Evolutionary conservation across 495 filamentous ascomycete species (phyloP).

Genomic region (Articulospora tetracladia): DNA sequence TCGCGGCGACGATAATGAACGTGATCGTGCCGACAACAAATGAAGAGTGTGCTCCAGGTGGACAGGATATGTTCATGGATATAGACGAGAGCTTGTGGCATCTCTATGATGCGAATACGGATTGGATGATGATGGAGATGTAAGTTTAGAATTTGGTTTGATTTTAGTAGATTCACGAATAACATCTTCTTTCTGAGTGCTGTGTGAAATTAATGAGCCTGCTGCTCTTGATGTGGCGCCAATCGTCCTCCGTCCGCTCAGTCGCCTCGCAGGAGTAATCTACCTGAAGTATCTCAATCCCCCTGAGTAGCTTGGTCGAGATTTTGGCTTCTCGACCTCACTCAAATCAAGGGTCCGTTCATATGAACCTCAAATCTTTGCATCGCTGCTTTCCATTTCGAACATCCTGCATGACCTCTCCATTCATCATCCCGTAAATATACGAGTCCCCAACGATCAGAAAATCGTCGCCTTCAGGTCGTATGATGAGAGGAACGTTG

Average conservation of each 20-base stretch:
- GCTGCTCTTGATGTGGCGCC: no score
- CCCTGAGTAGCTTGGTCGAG: no score
- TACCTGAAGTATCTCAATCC: no score
- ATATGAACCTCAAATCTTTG: no score
- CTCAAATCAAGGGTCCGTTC: no score
- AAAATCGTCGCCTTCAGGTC: background rate
- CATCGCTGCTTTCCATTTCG: no score
- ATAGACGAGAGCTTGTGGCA: background rate
- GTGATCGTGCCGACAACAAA: background rate
- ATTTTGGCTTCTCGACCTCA: no score
- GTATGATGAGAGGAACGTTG: slow-evolving; percentile 15
- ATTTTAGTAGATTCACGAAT: no score
- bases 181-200: no score
- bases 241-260: no score
- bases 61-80: background rate
- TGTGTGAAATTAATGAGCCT: no score
- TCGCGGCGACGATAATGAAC: background rate
- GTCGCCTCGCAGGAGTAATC: no score
- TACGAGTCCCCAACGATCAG: slow-evolving; percentile 12
- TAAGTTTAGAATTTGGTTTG: background rate
- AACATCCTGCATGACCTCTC: background rate
- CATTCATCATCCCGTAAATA: slow-evolving; percentile 15
- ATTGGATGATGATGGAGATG: background rate
- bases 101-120: background rate
- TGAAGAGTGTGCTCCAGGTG: background rate